Evolutionary conservation across 306 rosid genomes (phyloP).

Genomic region (Oxytropis ochrocephala): DNA sequence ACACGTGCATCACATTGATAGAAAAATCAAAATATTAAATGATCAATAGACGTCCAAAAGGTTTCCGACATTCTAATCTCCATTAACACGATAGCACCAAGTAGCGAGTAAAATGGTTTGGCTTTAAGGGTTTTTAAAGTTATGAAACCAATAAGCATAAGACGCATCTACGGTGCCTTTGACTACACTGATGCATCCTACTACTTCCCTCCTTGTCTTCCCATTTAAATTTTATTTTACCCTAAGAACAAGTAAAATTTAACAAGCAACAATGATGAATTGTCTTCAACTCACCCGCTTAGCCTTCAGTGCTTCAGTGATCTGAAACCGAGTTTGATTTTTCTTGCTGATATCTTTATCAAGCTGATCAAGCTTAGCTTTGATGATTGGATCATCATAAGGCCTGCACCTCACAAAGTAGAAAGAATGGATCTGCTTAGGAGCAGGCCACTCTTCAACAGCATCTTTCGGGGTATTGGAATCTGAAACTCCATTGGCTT

Average conservation of each 20-base stretch:
- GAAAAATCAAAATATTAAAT: neutral
- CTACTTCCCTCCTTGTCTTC: neutral
- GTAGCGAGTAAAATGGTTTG: neutral
- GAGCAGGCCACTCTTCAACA: conserved; percentile 93
- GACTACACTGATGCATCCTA: neutral
- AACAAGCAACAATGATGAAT: conserved; percentile 3
- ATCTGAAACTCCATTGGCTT: conserved; percentile 37
- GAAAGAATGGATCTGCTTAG: conserved; percentile 71
- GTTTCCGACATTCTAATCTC: neutral
- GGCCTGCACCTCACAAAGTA: conserved; percentile 61
- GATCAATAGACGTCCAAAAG: neutral
- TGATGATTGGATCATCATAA: conserved; percentile 71
- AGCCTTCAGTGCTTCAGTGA: conserved; percentile 73
- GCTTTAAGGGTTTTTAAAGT: neutral
- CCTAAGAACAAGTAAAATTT: neutral
- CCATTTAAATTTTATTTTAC: neutral
- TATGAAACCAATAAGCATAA: neutral
- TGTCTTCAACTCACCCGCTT: conserved; percentile 68
- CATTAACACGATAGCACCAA: neutral
- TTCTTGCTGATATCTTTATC: conserved; percentile 59
- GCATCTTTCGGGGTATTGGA: conserved; percentile 56
- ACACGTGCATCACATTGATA: neutral
- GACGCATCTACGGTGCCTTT: neutral
- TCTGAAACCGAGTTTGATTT: conserved; percentile 63
- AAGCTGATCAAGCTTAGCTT: conserved; percentile 57